These are phyloP conservation scores for Penicillium corylophilum DNA, from an alignment of 2,329 filamentous ascomycete genomes.

Conservation along the genomic window DNA sequence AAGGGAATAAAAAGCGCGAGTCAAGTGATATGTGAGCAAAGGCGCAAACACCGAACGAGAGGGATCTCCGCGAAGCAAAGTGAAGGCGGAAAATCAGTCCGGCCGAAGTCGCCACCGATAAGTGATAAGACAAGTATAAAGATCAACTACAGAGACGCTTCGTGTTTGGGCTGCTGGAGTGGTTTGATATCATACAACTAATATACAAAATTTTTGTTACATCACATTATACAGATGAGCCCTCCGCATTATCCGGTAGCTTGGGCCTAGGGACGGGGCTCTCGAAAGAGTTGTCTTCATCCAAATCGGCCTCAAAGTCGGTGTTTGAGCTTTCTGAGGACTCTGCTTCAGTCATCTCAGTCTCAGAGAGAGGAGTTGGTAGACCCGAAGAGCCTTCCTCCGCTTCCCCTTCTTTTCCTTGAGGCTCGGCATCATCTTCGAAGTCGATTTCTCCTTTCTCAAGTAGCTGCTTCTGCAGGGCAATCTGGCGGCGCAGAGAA, in stretches of 20 bases:
- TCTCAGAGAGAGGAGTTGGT: background rate
- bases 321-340: background rate
- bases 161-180: background rate
- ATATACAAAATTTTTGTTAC: constrained; percentile 21
- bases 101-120: constrained; percentile 34
- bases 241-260: background rate
- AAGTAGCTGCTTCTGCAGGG: constrained; percentile 36
- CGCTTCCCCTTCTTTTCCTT: constrained; percentile 10
- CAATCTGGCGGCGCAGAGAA: constrained; percentile 38
- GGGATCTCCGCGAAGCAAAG: constrained; percentile 6
- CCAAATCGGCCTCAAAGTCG: background rate
- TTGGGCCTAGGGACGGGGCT: background rate
- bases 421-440: constrained; percentile 16
- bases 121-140: constrained; percentile 22
- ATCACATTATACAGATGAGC: background rate
- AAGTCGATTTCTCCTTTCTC: constrained; percentile 28
- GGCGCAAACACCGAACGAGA: constrained; percentile 18
- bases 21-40: constrained; percentile 13
- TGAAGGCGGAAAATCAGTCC: constrained; percentile 38
- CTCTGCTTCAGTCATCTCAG: background rate
- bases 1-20: background rate
- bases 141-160: background rate
- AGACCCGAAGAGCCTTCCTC: constrained; percentile 12
- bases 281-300: constrained; percentile 1
- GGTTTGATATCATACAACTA: constrained; percentile 19